A percentile compares a stretch with the other conserved stretches of the same genome.
Evolutionary conservation across 768 basidiomycete genomes (phyloP).

Genomic region (Stropharia rugosoannulata): DNA sequence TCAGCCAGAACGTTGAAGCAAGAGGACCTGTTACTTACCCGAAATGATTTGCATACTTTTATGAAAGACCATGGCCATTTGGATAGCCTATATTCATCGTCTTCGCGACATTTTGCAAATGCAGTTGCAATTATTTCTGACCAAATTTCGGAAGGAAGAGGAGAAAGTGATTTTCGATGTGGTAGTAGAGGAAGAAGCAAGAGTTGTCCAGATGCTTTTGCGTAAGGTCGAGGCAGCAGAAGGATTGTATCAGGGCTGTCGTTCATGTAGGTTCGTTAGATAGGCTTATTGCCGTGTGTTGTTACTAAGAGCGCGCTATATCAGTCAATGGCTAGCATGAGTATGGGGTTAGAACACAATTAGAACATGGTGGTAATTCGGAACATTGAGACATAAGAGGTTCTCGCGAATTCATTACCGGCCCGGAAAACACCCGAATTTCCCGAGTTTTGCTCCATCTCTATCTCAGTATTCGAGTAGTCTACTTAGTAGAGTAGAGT

Average conservation of each 20-base stretch:
- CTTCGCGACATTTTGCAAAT: slow-evolving; percentile 21
- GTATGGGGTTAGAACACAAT: not conserved
- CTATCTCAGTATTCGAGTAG: too few species aligned
- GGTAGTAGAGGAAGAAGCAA: slow-evolving; percentile 72
- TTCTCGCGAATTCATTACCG: too few species aligned
- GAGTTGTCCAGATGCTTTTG: slow-evolving; percentile 54
- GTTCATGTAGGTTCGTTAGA: slow-evolving; percentile 18
- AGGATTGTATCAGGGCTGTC: slow-evolving; percentile 34
- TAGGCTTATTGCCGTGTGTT: not conserved
- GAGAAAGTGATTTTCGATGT: slow-evolving; percentile 43
- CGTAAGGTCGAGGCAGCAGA: slow-evolving; percentile 70
- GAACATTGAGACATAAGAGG: not conserved
- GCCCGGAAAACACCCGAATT: too few species aligned
- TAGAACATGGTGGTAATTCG: not conserved
- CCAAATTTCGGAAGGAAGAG: slow-evolving; percentile 75
- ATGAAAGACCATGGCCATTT: slow-evolving; percentile 33
- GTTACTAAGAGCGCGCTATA: not conserved
- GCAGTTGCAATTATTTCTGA: slow-evolving; percentile 51
- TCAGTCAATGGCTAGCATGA: not conserved
- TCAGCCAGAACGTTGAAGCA: not conserved
- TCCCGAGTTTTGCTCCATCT: too few species aligned
- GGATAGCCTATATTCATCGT: slow-evolving; percentile 10
- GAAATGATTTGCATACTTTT: slow-evolving; percentile 45
- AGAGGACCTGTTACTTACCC: slow-evolving; percentile 25
- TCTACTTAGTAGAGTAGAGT: too few species aligned